Evolutionary conservation across 352 stramenopile species (phyloP).

Genomic region (Phytopythium aichiense): DNA sequence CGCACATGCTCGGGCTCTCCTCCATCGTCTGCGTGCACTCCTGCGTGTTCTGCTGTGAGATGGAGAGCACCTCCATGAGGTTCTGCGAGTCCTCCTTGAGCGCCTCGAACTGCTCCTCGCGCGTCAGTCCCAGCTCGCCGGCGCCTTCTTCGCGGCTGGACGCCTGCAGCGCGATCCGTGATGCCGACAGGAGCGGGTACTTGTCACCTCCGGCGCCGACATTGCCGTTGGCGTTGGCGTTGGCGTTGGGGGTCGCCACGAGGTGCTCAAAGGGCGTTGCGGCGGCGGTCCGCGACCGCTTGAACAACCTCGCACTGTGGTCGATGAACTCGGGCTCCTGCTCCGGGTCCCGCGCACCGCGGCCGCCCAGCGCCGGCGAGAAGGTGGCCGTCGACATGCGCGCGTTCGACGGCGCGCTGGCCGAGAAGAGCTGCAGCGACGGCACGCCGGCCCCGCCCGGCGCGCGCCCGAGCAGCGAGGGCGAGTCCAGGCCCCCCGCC

Average conservation of each 20-base stretch:
- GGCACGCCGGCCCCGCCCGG: background rate
- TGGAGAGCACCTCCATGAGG: constrained; percentile 59
- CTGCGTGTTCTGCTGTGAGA: constrained; percentile 75
- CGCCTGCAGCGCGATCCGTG: constrained; percentile 12
- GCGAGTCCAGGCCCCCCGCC: constrained; percentile 2
- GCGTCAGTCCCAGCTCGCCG: background rate
- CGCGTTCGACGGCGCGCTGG: constrained; percentile 8
- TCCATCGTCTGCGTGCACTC: constrained; percentile 69
- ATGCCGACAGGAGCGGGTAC: constrained; percentile 4
- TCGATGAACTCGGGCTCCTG: constrained; percentile 28
- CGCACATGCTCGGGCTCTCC: constrained; percentile 48
- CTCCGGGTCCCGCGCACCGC: constrained; percentile 21
- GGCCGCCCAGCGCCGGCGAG: constrained; percentile 15
- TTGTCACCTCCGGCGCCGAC: background rate
- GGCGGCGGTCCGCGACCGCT: constrained; percentile 18
- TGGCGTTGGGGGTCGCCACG: background rate
- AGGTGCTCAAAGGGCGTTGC: constrained; percentile 6
- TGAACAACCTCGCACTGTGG: constrained; percentile 13
- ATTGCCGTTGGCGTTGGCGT: no score
- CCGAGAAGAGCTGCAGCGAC: constrained; percentile 24
- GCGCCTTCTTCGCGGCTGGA: constrained; percentile 7
- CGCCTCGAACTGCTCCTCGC: constrained; percentile 28
- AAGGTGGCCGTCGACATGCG: constrained; percentile 9
- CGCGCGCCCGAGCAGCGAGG: constrained; percentile 5
- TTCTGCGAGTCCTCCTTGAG: constrained; percentile 52